Percentiles rank a stretch among this genome's conserved stretches.
These are phyloP conservation scores for Ophiobolus disseminans DNA, from an alignment of 2,329 filamentous ascomycete species.

Conservation along the genomic window DNA sequence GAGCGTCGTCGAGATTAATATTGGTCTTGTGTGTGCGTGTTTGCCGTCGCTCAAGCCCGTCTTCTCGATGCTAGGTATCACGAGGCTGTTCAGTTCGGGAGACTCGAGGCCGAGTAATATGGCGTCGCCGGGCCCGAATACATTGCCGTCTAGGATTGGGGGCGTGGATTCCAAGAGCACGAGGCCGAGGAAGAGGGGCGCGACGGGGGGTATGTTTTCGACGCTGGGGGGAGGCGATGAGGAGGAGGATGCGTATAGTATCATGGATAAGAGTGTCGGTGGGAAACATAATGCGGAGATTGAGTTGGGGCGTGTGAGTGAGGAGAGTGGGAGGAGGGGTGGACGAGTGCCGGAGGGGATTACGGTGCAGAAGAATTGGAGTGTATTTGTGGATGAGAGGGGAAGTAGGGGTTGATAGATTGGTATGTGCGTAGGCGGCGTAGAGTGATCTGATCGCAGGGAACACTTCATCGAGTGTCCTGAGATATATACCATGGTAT, in stretches of 20 bases:
- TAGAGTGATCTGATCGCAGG: too few species aligned
- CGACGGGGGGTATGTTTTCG: constrained; percentile 29
- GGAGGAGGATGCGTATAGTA: constrained; percentile 23
- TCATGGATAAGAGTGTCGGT: constrained; percentile 10
- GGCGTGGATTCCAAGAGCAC: constrained; percentile 1
- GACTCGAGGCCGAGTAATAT: constrained; percentile 20
- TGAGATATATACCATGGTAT: too few species aligned
- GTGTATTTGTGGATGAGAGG: constrained; percentile 8
- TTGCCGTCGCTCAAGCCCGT: constrained; percentile 28
- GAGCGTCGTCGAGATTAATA: constrained; percentile 33
- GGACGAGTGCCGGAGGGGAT: constrained; percentile 5
- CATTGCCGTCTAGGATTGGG: not conserved
- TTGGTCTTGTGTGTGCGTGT: constrained; percentile 32
- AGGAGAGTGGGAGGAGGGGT: constrained; percentile 4
- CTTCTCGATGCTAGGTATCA: constrained; percentile 22
- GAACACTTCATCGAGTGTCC: too few species aligned
- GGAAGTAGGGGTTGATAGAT: too few species aligned
- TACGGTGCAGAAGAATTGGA: constrained; percentile 19
- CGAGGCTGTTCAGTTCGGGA: constrained; percentile 26
- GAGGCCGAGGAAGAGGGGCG: constrained; percentile 26
- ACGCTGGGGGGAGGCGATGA: constrained; percentile 26
- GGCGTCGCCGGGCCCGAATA: constrained; percentile 15
- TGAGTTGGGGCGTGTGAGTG: constrained; percentile 10
- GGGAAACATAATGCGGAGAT: constrained; percentile 16
- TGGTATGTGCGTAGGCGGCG: too few species aligned